A percentile compares a stretch with the other conserved stretches of the same genome.
Conservation (phyloP, 78 protist genomes). For the Blattamonas nauphoetae region DNA sequence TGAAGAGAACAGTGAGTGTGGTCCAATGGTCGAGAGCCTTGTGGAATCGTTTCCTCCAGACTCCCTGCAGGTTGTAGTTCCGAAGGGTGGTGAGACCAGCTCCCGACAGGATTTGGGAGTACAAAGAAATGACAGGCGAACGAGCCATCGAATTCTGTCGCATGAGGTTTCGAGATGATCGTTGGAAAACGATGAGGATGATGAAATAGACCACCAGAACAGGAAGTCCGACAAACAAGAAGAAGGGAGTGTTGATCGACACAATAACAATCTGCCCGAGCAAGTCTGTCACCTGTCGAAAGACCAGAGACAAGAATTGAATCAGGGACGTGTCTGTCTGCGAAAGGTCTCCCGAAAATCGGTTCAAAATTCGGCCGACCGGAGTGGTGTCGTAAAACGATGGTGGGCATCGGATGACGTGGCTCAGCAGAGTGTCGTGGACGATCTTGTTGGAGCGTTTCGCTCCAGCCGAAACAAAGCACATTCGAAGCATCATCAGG, state of each 20-base stretch:
- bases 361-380: slow-evolving; percentile 84
- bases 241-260: not conserved
- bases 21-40: not conserved
- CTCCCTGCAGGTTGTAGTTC: not conserved
- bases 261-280: not conserved
- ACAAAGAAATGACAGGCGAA: not conserved
- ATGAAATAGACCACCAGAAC: not conserved
- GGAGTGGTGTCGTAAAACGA: slow-evolving; percentile 91
- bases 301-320: not conserved
- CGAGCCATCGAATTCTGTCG: not conserved
- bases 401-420: slow-evolving; percentile 73
- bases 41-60: not conserved
- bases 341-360: slow-evolving; percentile 63
- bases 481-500: not conserved
- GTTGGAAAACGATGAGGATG: not conserved
- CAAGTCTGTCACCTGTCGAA: not conserved
- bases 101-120: not conserved
- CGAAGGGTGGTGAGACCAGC: not conserved
- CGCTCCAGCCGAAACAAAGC: not conserved
- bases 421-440: slow-evolving; percentile 20
- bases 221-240: not conserved
- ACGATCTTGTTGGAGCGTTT: not conserved
- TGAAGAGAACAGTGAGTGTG: not conserved
- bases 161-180: slow-evolving; percentile 1
- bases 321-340: not conserved